Conservation (phyloP, 2,329 filamentous ascomycete species). For the Purpureocillium takamizusanense region DNA sequence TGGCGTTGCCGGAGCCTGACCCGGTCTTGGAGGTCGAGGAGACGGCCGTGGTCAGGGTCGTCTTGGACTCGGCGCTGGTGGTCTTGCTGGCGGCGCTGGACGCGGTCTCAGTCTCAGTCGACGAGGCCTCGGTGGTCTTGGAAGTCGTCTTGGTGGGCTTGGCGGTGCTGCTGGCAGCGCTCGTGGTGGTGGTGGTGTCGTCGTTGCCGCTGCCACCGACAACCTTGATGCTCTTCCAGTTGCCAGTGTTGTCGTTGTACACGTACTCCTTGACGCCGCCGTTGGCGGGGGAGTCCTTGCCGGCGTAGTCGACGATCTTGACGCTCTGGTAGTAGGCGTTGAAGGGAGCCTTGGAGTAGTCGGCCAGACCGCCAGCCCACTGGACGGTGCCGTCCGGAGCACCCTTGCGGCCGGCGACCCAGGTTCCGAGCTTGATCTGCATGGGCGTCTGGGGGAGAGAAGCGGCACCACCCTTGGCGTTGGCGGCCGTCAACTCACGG, state of each 20-base stretch:
- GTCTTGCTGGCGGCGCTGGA: slow-evolving; percentile 6
- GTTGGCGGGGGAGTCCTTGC: slow-evolving; percentile 30
- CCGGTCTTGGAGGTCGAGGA: neutral
- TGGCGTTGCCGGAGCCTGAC: slow-evolving; percentile 7
- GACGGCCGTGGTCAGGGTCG: slow-evolving; percentile 11
- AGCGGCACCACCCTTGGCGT: slow-evolving; percentile 47
- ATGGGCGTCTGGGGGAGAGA: slow-evolving; percentile 70
- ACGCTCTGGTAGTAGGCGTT: slow-evolving; percentile 48
- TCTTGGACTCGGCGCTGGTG: slow-evolving; percentile 11
- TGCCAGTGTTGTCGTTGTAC: slow-evolving; percentile 40
- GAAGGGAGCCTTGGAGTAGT: slow-evolving; percentile 45
- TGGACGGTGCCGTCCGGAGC: slow-evolving; percentile 62
- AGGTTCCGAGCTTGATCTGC: slow-evolving; percentile 61
- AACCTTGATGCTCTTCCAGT: slow-evolving; percentile 42
- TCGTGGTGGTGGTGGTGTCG: slow-evolving; percentile 9
- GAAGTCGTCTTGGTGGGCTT: slow-evolving; percentile 3
- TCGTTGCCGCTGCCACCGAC: slow-evolving; percentile 24
- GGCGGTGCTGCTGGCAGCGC: neutral
- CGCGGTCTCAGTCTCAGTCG: slow-evolving; percentile 10
- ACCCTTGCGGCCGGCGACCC: slow-evolving; percentile 48
- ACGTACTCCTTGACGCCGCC: slow-evolving; percentile 40
- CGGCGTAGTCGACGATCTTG: slow-evolving; percentile 44
- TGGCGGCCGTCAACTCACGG: slow-evolving; percentile 50
- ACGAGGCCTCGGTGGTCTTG: slow-evolving; percentile 1
- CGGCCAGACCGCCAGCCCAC: slow-evolving; percentile 55